Evolutionary conservation across 2,329 filamentous ascomycete genomes (phyloP), one percentile per base, ranked within the genome.

Genomic region (Alternaria sp.): DNA sequence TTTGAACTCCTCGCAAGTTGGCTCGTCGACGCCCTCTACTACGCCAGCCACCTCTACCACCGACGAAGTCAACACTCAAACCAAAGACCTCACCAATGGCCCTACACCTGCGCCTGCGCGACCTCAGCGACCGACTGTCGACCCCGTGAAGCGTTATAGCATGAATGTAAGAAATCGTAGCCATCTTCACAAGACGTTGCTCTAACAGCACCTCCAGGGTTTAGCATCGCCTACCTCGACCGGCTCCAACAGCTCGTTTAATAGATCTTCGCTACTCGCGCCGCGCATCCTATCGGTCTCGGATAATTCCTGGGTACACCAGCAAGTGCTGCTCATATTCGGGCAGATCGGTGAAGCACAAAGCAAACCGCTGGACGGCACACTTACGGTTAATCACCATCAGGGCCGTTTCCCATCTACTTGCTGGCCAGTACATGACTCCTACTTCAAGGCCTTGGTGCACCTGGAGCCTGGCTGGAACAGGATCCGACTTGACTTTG

Each of bases 391-490:
- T 65, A 90, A 87, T 73, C 91, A 96, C 73, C 87, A 93, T 70
- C 92, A 97, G 79, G 93, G 97, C 78, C 89, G 84, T 65, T 97
- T 97, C 77, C 94, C 95, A 7, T 83, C 92, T 0, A 91, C 89
- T 12, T 86, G 85, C 69, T 98, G 95, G 94, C 95, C 94, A 1
- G 95, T 97, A 11, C 90, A 86, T 76, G 90, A 93, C 67, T 96
- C 92, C 4, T 90, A 94, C 78, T 98, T 97, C 85, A 98, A 98
- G 82, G 91, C 91, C 6, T 84, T 98, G 28, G 86, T 97, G 10
- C 93, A 97, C 79, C 87, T 99, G n/a, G 89, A 91, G 67, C 94
- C 96, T 5, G 96, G 96, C 1, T 92, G 93, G 58, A 99, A 99
- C 80, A 90, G 88, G 70, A 81, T 98, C 28, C 91, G 93, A 23